Evolutionary conservation across 2,329 filamentous ascomycete genomes (phyloP).

Genomic region (Cordyceps cicadae): DNA sequence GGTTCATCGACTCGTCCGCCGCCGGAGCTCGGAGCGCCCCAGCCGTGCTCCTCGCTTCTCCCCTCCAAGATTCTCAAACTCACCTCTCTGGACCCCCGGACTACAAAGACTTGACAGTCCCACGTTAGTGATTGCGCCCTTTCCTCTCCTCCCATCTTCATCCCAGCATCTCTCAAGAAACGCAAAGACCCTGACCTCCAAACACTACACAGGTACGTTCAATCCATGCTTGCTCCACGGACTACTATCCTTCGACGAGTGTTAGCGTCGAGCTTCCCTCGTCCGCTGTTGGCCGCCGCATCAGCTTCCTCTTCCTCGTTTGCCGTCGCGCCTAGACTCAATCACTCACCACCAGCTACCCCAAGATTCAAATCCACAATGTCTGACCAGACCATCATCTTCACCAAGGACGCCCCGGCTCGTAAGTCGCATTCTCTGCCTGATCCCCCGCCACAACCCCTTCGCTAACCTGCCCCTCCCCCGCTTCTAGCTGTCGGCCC

Average conservation of each 20-base stretch:
- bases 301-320: neutral
- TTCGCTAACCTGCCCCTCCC: constrained; percentile 11
- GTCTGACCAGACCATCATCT: constrained; percentile 42
- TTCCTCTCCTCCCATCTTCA: neutral
- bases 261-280: neutral
- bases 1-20: neutral
- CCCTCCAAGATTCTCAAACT: neutral
- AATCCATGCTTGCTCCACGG: constrained; percentile 13
- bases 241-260: constrained; percentile 15
- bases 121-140: neutral
- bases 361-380: constrained; percentile 27
- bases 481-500: constrained; percentile 46
- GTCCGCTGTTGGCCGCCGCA: neutral
- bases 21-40: constrained; percentile 8
- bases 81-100: neutral
- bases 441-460: neutral
- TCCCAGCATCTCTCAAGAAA: neutral
- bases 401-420: constrained; percentile 51
- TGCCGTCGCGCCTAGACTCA: neutral
- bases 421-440: constrained; percentile 33
- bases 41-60: neutral
- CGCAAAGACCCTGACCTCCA: neutral
- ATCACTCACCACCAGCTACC: constrained; percentile 8
- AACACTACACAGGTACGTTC: constrained; percentile 19
- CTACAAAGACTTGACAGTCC: constrained; percentile 5